Evolutionary conservation across 345 rosid genomes (phyloP), one percentile per base, ranked within the genome.

Genomic region (Linum usitatissimum): DNA sequence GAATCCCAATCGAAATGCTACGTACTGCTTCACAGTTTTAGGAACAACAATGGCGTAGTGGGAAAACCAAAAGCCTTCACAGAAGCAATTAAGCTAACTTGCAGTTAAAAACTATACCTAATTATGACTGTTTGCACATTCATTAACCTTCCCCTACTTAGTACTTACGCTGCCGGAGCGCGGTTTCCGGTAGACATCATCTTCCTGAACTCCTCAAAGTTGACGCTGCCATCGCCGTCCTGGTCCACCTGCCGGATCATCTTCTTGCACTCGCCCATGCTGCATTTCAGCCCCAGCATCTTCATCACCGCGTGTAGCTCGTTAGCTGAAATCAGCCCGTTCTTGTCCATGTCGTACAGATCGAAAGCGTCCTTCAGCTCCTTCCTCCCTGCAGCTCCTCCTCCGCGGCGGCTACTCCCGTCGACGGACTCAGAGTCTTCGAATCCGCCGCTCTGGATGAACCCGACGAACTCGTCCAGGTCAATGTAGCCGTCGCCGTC

Each of bases 181-280:
- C 51, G 51, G 14, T 15, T 15, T 14, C 77, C 60, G 13, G 63
- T 71, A 17, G 76, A 59, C 99, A 93, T 93, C 99, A 93, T 93
- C 80, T 57, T 64, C 85, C 87, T 89, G 38, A 93, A 93, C 90
- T 93, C 99, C 66, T 89, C 88, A 49, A 93, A 93, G 56, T 93
- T 87, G 53, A 93, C 99, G 53, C 76, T 79, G 30, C 97, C 99
- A 18, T 93, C 99, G 21, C 99, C 99, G 68, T 93, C 97, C 60
- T 64, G 65, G 60, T 93, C 99, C 18, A 89, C 99, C 59, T 87
- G 83, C 18, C 83, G 77, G 53, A 93, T 93, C 97, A 93, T 93
- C 81, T 74, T 87, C 61, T 10, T 68, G 53, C 99, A 93, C 51
- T 93, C 97, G 9, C 62, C 71, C 56, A 87, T 54, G 2, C 82